These are phyloP conservation scores for Aspergillus coremiiformis DNA, from an alignment of 495 filamentous ascomycete genomes.

Conservation along the genomic window DNA sequence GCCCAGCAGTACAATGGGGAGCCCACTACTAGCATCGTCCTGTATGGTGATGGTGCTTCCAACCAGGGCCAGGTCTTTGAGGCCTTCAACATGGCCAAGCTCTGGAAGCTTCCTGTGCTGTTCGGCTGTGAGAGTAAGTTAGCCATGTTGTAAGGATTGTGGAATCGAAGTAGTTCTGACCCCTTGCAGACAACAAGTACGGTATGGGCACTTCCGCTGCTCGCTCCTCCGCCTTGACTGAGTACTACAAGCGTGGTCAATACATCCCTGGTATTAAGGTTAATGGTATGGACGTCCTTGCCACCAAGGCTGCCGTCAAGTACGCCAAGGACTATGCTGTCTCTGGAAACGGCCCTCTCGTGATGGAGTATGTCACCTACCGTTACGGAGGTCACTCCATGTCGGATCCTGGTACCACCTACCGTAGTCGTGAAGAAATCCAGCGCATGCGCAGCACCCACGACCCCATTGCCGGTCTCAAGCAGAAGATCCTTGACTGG, in stretches of 20 bases:
- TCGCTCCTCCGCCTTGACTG: slow-evolving; percentile 87
- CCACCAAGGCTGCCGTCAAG: slow-evolving; percentile 89
- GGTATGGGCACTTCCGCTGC: slow-evolving; percentile 98
- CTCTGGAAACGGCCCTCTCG: slow-evolving; percentile 80
- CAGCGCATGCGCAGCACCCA: slow-evolving; percentile 98
- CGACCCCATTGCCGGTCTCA: slow-evolving; percentile 95
- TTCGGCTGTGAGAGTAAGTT: slow-evolving; percentile 96
- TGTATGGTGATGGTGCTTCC: slow-evolving; percentile 95
- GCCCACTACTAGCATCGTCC: slow-evolving; percentile 74
- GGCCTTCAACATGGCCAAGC: slow-evolving; percentile 99
- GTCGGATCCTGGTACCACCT: slow-evolving; percentile 98
- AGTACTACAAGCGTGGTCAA: slow-evolving; percentile 99
- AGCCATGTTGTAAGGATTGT: neutral
- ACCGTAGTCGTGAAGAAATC: slow-evolving; percentile 98
- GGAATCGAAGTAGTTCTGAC: neutral
- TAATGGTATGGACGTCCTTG: slow-evolving; percentile 98
- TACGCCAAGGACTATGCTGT: slow-evolving; percentile 82
- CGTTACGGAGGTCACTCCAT: slow-evolving; percentile 98
- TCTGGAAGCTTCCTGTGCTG: slow-evolving; percentile 90
- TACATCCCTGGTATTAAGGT: slow-evolving; percentile 99
- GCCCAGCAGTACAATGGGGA: slow-evolving; percentile 88
- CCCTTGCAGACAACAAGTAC: slow-evolving; percentile 88
- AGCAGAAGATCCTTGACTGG: slow-evolving; percentile 97
- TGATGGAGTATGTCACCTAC: slow-evolving; percentile 99
- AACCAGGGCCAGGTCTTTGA: slow-evolving; percentile 99